Evolutionary conservation across 2,329 filamentous ascomycete species (phyloP), one percentile per base, ranked within the genome.

Genomic region (Sporothrix luriei): DNA sequence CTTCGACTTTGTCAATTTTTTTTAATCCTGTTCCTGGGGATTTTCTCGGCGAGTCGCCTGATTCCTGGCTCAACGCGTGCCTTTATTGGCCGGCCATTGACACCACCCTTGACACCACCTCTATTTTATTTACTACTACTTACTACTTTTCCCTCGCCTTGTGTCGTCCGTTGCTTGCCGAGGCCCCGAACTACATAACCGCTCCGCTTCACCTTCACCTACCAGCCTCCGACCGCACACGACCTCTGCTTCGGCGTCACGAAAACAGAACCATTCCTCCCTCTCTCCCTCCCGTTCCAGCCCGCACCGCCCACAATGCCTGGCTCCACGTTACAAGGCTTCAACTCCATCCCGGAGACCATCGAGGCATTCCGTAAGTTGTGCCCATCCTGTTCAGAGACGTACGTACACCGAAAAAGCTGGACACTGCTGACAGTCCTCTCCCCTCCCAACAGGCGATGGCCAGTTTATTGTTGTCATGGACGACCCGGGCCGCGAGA

Each of bases 381-480:
- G 62, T 68, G 38, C 38, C 46, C 38, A 2, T 19, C 7, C 7
- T 46, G 38, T 33, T 21, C 57, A 13, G 38, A 62, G 57, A 62
- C 16, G n/a, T 21, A 49, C 49, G 24, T 21, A 49, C 49, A 19
- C 21, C 19, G 29, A 14, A 11, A 46, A 2, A 7, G 26, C 11
- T 16, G 40, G 13, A 43, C 11, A 65, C 51, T 65, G 33, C 33
- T 33, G 33, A 33, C 33, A 9, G 4, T 33, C 33, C 33, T 7
- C 33, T 4, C 1, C 9, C 6, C 19, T 51, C 13, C 54, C 54
- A 7, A 7, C 62, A 73, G 72, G 68, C 65, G 33, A 71, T 59
- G 72, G 65, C 70, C 90, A 98, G 78, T 98, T 98, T 85, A 90
- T 99, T 78, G 89, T 99, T 72, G 94, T 97, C 49, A 92, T 99